phyloP scores from a whole-genome alignment of 805 yeast genomes.

The Nematodospora valgi region DNA sequence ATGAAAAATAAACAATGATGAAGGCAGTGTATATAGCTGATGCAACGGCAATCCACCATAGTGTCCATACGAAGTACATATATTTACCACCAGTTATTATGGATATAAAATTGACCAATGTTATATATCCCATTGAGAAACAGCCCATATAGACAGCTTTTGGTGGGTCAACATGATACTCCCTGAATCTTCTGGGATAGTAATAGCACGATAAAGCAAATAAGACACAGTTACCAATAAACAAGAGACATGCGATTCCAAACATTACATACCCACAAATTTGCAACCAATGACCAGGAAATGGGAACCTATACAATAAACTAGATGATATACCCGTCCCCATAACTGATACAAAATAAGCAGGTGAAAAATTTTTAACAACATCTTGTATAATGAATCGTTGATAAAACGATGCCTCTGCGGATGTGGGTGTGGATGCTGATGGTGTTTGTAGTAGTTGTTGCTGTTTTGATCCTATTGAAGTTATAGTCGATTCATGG shows the following conservation, averaged over 20 bases:
- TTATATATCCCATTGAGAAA: conserved; percentile 72
- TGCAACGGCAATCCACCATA: conserved; percentile 72
- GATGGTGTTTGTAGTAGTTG: not conserved
- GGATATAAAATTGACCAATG: conserved; percentile 59
- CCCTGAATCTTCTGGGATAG: conserved; percentile 20
- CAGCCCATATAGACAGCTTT: conserved; percentile 71
- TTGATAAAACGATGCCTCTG: conserved; percentile 2
- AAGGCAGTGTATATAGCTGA: conserved; percentile 58
- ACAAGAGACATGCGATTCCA: conserved; percentile 51
- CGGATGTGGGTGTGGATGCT: not conserved
- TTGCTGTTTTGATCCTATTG: conserved; percentile 1
- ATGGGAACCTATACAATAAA: conserved; percentile 64
- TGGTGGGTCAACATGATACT: conserved; percentile 30
- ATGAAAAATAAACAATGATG: conserved; percentile 51
- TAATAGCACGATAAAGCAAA: conserved; percentile 41
- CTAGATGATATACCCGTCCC: conserved; percentile 75
- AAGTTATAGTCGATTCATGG: conserved; percentile 7
- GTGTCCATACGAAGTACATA: conserved; percentile 34
- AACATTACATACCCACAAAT: conserved; percentile 61
- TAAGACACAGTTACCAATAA: conserved; percentile 40
- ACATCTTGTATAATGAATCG: conserved; percentile 8
- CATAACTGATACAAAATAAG: conserved; percentile 76
- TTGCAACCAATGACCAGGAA: conserved; percentile 54
- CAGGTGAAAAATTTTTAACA: conserved; percentile 36
- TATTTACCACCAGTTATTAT: conserved; percentile 14